These are phyloP conservation scores for Crithidia brevicula DNA, from an alignment of 208 protist genomes.

Conservation along the genomic window DNA sequence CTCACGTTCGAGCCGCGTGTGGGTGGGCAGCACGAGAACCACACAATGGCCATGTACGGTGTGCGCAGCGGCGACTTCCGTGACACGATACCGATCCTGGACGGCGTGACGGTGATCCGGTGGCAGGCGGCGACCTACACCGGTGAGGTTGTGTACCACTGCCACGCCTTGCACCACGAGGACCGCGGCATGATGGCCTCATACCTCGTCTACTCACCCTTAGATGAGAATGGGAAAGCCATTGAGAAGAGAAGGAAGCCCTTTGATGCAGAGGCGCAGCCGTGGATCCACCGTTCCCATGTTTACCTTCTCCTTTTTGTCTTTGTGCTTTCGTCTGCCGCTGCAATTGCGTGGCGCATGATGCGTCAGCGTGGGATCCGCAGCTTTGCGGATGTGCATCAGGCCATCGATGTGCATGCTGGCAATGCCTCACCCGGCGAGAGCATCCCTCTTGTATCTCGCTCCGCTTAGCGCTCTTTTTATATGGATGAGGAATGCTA, in stretches of 20 bases:
- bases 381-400: conserved; percentile 13
- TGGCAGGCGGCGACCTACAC: conserved; percentile 80
- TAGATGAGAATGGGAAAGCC: conserved; percentile 21
- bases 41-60: conserved; percentile 72
- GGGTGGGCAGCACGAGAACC: conserved; percentile 76
- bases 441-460: conserved; percentile 13
- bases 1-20: conserved; percentile 68
- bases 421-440: conserved; percentile 23
- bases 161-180: conserved; percentile 80
- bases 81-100: conserved; percentile 89
- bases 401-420: conserved; percentile 3
- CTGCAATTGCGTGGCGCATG: conserved; percentile 1
- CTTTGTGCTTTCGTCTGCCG: conserved; percentile 16
- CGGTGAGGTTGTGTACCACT: conserved; percentile 89
- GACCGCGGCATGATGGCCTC: conserved; percentile 89
- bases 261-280: not conserved
- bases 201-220: conserved; percentile 61
- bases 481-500: too few species aligned
- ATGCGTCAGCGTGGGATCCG: not conserved
- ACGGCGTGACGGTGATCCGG: conserved; percentile 79
- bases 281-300: conserved; percentile 12
- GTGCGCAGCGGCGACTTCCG: conserved; percentile 63
- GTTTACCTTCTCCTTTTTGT: conserved; percentile 16
- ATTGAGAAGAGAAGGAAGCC: not conserved
- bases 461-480: not conserved